phyloP scores from a whole-genome alignment of 805 yeast genomes.

The Ogataea haglerorum region DNA sequence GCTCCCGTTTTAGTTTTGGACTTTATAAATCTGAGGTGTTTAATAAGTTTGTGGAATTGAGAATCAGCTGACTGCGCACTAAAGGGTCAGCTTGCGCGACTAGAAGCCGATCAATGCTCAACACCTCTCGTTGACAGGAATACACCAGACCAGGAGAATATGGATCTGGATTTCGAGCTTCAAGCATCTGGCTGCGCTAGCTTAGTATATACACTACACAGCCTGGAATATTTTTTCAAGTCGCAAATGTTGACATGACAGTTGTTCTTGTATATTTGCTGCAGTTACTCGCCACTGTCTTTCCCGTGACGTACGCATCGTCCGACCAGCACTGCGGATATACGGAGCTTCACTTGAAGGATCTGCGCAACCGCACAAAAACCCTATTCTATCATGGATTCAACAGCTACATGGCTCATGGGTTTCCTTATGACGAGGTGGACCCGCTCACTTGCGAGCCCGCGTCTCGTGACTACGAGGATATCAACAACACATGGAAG shows the following conservation, averaged over 20 bases:
- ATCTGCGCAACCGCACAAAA: constrained; percentile 44
- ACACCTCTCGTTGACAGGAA: too few species aligned
- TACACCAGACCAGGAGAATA: too few species aligned
- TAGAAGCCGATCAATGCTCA: too few species aligned
- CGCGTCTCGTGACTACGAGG: constrained; percentile 57
- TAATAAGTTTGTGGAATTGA: too few species aligned
- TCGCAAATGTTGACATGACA: constrained; percentile 1
- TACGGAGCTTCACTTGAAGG: not conserved
- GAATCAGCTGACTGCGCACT: too few species aligned
- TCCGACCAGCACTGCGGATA: constrained; percentile 1
- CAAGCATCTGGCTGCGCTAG: not conserved
- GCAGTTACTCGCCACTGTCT: not conserved
- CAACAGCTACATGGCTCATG: constrained; percentile 62
- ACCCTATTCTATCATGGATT: constrained; percentile 71
- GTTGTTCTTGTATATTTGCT: not conserved
- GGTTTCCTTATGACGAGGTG: constrained; percentile 81
- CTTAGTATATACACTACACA: not conserved
- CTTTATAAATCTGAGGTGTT: too few species aligned
- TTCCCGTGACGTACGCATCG: not conserved
- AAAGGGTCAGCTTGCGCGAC: too few species aligned
- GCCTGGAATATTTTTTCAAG: not conserved
- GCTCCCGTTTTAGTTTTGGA: too few species aligned
- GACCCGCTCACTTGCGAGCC: constrained; percentile 70
- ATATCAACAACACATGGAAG: constrained; percentile 51
- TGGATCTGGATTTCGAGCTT: too few species aligned